These are phyloP conservation scores for Neurospora sp. DNA, from an alignment of 495 filamentous ascomycete genomes.

Conservation along the genomic window DNA sequence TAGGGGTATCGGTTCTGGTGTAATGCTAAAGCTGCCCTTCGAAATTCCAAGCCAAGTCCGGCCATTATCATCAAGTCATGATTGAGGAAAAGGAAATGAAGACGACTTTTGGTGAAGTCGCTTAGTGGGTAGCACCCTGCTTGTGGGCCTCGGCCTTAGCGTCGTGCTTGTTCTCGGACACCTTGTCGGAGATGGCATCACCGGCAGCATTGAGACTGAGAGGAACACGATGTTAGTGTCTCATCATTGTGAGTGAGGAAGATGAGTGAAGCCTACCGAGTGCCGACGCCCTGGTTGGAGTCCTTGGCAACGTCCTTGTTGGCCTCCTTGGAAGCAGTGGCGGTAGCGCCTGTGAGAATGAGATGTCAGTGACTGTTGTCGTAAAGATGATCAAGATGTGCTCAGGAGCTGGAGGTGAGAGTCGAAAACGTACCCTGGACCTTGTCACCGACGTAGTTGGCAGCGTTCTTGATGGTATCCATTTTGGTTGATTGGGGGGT, in stretches of 20 bases:
- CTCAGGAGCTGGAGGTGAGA: not conserved
- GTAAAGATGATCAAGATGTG: slow-evolving; percentile 1
- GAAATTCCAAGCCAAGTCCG: not conserved
- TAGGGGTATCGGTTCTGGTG: not conserved
- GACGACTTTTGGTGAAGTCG: slow-evolving; percentile 3
- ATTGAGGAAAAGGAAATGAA: not conserved
- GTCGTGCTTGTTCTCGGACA: slow-evolving; percentile 44
- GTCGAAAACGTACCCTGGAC: slow-evolving; percentile 31
- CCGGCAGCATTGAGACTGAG: slow-evolving; percentile 43
- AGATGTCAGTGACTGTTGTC: not conserved
- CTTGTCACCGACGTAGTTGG: slow-evolving; percentile 52
- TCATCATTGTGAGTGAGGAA: not conserved
- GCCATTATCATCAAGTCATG: not conserved
- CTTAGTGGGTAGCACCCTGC: slow-evolving; percentile 47
- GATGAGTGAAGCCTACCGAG: slow-evolving; percentile 33
- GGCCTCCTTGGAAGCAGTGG: slow-evolving; percentile 50
- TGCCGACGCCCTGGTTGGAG: slow-evolving; percentile 35
- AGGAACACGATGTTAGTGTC: slow-evolving; percentile 6
- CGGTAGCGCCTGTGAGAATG: slow-evolving; percentile 18
- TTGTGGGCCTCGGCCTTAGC: slow-evolving; percentile 47
- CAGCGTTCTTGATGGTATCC: slow-evolving; percentile 50
- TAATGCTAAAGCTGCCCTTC: not conserved
- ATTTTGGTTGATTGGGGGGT: slow-evolving; percentile 30
- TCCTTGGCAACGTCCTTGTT: slow-evolving; percentile 59
- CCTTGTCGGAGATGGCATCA: slow-evolving; percentile 48